A percentile compares a stretch with the other conserved stretches of the same genome.
These are phyloP conservation scores for Chaetomium cochliodes DNA, from an alignment of 495 filamentous ascomycete genomes.

Conservation along the genomic window DNA sequence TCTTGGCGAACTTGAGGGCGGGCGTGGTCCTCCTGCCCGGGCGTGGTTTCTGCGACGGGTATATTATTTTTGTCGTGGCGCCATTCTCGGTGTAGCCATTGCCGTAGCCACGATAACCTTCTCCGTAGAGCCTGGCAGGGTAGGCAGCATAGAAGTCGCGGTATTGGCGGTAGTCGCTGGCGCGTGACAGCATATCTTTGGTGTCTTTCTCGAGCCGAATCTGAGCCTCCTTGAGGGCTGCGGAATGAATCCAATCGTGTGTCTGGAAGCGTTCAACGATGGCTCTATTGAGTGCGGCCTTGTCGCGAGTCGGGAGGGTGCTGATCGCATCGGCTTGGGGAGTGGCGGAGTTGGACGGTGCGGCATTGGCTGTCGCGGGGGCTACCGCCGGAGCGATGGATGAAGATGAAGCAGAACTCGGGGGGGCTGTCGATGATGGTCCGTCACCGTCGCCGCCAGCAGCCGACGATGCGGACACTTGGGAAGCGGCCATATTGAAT, in stretches of 20 bases:
- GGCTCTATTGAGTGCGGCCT: constrained; percentile 54
- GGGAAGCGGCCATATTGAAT: constrained; percentile 36
- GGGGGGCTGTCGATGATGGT: constrained; percentile 17
- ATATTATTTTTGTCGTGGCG: constrained; percentile 58
- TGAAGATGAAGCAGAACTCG: constrained; percentile 13
- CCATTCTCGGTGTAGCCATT: constrained; percentile 74
- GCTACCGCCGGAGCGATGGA: constrained; percentile 4
- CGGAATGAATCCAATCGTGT: constrained; percentile 70
- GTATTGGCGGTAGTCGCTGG: constrained; percentile 55
- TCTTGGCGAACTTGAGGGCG: constrained; percentile 66
- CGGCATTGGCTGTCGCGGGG: constrained; percentile 32
- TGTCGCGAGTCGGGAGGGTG: constrained; percentile 42
- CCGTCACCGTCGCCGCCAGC: constrained; percentile 19
- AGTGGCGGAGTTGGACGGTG: constrained; percentile 37
- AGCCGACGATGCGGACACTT: constrained; percentile 23
- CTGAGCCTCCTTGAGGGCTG: constrained; percentile 54
- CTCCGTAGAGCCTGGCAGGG: constrained; percentile 57
- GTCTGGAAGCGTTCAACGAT: constrained; percentile 73
- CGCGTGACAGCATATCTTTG: constrained; percentile 40
- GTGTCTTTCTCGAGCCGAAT: constrained; percentile 41
- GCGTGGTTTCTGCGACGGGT: constrained; percentile 69
- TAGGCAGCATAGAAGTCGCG: constrained; percentile 48
- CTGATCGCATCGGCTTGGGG: constrained; percentile 31
- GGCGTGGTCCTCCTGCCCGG: constrained; percentile 72
- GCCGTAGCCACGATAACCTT: constrained; percentile 86